Evolutionary conservation across 2,329 filamentous ascomycete genomes (phyloP), one percentile per base, ranked within the genome.

Genomic region (Penicillium carneum): DNA sequence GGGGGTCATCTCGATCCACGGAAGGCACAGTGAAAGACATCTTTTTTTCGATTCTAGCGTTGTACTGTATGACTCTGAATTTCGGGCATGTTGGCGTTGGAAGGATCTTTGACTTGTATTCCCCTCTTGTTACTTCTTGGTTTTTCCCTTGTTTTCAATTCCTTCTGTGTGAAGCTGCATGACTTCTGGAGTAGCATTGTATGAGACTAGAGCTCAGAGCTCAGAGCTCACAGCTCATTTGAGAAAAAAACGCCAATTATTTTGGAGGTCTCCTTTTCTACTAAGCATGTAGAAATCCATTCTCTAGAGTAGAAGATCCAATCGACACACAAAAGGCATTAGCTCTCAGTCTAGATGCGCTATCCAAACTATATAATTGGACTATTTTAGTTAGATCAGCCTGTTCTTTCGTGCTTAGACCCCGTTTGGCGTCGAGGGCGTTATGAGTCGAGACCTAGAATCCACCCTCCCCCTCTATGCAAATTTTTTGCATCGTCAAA

Each of bases 11-110:
- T 26, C 43, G 56, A 58, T 43, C 51, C 57, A 45, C 53, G 68
- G 65, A 57, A 38, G 60, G 53, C 63, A 63, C 48, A 46, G 53
- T 68, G 65, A 64, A 64, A 68, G 65, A 69, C 48, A 41, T 47
- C 46, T 53, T 64, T 49, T 38, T 54, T 62, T 55, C 61, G 67
- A 62, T 55, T 55, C 63, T 59, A 67, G 68, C 63, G 62, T 65
- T 65, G 63, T 68, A 68, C 48, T 65, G 57, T 63, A 67, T 62
- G 53, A 48, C 42, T 68, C 10, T 55, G 39, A 34, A 29, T 55
- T 61, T 52, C 33, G 49, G 47, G 59, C 52, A 49, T 43, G 55
- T 58, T 63, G 68, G 68, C 52, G 68, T 68, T 66, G 65, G 63
- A 11, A 38, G 63, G 68, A 56, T 42, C 16, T 56, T 34, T 63